Evolutionary conservation across 441 rosid species (phyloP).

Genomic region (Syzygium syzygioides): DNA sequence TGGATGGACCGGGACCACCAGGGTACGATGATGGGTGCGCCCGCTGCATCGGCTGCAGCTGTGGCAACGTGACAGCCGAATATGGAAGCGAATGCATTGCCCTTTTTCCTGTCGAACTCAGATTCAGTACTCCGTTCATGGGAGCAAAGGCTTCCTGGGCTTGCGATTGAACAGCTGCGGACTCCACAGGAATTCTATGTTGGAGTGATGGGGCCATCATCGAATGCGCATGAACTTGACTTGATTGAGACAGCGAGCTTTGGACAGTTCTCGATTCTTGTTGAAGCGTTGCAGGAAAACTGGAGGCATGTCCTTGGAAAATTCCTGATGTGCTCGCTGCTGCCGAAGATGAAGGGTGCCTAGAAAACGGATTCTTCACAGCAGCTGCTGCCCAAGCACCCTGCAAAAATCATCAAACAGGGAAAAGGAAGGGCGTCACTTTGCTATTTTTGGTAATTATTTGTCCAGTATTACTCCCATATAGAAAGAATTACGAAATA

Average conservation of each 20-base stretch:
- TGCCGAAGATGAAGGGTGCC: constrained; percentile 21
- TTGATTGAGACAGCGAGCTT: background rate
- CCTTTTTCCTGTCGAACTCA: background rate
- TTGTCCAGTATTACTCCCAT: background rate
- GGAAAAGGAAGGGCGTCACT: background rate
- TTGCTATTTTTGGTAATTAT: background rate
- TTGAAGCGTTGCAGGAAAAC: background rate
- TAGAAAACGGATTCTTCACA: constrained; percentile 65
- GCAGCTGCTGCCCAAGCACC: constrained; percentile 60
- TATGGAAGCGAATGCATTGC: background rate
- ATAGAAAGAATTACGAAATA: background rate
- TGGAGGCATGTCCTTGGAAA: background rate
- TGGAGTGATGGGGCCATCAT: background rate
- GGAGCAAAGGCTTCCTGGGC: background rate
- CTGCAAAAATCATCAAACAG: constrained; percentile 40
- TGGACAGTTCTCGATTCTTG: background rate
- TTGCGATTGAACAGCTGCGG: background rate
- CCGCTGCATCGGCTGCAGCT: background rate
- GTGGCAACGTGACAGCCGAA: background rate
- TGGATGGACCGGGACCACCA: background rate
- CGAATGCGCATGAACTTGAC: background rate
- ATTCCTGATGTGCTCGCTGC: background rate
- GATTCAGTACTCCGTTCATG: background rate
- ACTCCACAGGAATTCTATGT: background rate
- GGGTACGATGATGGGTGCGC: background rate